Evolutionary conservation across 176 grass and related monocot species (phyloP).

Genomic region (Pharus latifolius): DNA sequence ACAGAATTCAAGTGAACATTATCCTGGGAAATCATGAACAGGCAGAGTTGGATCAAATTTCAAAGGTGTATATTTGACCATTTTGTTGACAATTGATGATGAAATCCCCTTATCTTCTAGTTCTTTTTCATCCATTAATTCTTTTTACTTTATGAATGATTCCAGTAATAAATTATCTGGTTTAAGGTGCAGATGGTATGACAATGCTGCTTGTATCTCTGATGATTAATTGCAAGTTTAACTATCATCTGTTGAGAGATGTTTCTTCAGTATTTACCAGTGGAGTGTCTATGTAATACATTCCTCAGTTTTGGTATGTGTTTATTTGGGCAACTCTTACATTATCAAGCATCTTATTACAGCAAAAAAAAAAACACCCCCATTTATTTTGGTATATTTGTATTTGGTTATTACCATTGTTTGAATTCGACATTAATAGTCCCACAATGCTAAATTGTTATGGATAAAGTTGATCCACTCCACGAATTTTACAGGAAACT

Average conservation of each 20-base stretch:
- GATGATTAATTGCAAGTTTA: not conserved
- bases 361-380: not conserved
- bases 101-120: not conserved
- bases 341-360: not conserved
- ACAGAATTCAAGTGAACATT: not conserved
- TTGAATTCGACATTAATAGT: no score
- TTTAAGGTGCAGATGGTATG: not conserved
- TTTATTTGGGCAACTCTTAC: not conserved
- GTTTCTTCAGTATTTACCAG: not conserved
- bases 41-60: not conserved
- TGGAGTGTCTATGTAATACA: not conserved
- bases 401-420: no score
- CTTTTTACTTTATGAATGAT: not conserved
- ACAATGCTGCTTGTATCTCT: not conserved
- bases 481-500: no score
- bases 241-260: not conserved
- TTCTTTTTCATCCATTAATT: not conserved
- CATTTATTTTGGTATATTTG: no score
- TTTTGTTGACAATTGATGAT: not conserved
- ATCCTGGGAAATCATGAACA: not conserved
- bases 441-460: no score
- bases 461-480: no score
- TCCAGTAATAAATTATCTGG: not conserved
- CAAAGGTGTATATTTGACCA: constrained; percentile 6
- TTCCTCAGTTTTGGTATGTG: not conserved